Conservation (phyloP, 176 grass and related monocot species). For the Phoenix dactylifera region DNA sequence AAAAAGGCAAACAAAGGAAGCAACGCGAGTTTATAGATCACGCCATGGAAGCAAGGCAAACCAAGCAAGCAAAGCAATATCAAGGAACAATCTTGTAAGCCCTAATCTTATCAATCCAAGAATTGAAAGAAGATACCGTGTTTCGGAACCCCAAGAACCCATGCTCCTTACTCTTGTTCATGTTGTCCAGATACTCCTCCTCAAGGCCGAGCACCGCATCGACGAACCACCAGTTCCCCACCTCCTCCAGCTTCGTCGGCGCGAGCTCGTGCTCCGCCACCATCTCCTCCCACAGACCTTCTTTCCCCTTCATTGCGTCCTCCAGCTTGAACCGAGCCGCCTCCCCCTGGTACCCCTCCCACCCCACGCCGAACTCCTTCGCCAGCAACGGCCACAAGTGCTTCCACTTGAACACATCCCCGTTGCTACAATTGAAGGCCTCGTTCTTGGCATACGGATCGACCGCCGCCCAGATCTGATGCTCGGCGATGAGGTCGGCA, state of each 20-base stretch:
- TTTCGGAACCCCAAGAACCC: constrained; percentile 85
- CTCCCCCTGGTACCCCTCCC: constrained; percentile 59
- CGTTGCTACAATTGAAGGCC: constrained; percentile 80
- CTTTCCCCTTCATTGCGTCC: constrained; percentile 60
- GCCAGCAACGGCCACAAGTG: constrained; percentile 58
- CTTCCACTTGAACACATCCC: constrained; percentile 87
- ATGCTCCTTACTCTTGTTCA: constrained; percentile 98
- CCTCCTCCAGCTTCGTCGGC: constrained; percentile 32
- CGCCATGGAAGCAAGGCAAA: neutral
- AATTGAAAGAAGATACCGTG: constrained; percentile 48
- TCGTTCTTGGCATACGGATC: constrained; percentile 74
- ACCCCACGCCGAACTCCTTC: constrained; percentile 53
- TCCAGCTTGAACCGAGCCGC: constrained; percentile 43
- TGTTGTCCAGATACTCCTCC: constrained; percentile 41
- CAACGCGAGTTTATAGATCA: neutral
- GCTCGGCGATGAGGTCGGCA: constrained; percentile 73
- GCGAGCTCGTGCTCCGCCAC: constrained; percentile 47
- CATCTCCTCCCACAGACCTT: constrained; percentile 53
- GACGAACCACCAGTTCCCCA: constrained; percentile 61
- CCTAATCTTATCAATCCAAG: constrained; percentile 76
- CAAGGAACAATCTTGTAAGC: constrained; percentile 68
- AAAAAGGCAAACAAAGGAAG: neutral
- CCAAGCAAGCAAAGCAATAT: neutral
- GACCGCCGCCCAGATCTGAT: constrained; percentile 81
- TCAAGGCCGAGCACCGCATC: constrained; percentile 23